Evolutionary conservation across 2,329 filamentous ascomycete species (phyloP), one percentile per base, ranked within the genome.

Genomic region (Verticillium longisporum): DNA sequence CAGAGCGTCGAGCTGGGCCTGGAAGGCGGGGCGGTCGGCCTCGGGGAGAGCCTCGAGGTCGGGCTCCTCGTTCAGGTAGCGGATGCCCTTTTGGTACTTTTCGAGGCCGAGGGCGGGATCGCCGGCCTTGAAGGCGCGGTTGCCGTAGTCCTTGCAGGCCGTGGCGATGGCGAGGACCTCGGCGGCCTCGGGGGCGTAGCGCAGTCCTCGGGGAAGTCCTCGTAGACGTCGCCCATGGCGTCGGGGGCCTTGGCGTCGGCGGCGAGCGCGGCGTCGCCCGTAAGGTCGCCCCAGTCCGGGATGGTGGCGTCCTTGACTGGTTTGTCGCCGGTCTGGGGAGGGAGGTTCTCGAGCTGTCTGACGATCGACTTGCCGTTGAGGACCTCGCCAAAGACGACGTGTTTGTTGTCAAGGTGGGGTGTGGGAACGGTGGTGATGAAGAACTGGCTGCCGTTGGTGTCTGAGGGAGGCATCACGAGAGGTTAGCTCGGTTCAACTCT

Each of bases 381-480:
- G 61, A 98, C 94, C 73, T 97, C 89, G 65, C 95, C 95, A 69
- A 97, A 99, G 31, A 99, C 93, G 56, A 98, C 95, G 78, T 99
- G 94, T 83, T 99, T 99, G 73, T 87, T 87, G 74, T 99, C 93
- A 45, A 98, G 85, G 75, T 98, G 95, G 56, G 92, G 93, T 14
- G 95, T 98, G n/a, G 88, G 83, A 34, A 97, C 91, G 15, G 95
- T 98, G 57, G 95, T 99, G 69, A 98, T 82, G 84, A 99, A 99
- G 85, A 99, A 99, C 72, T 99, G 95, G 58, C 91, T 96, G 71
- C 95, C 95, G 74, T 99, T 99, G 74, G 95, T 97, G 69, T 89
- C 88, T 90, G 66, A 18, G 34, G 33, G 26, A 18, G 32, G 13
- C 56, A 60, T 60, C 64, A 61, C 64, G 58, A 63, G 55, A 36